Base-by-base conservation (phyloP, 2,329 filamentous ascomycete genomes). In the Cladosporium phlei region DNA sequence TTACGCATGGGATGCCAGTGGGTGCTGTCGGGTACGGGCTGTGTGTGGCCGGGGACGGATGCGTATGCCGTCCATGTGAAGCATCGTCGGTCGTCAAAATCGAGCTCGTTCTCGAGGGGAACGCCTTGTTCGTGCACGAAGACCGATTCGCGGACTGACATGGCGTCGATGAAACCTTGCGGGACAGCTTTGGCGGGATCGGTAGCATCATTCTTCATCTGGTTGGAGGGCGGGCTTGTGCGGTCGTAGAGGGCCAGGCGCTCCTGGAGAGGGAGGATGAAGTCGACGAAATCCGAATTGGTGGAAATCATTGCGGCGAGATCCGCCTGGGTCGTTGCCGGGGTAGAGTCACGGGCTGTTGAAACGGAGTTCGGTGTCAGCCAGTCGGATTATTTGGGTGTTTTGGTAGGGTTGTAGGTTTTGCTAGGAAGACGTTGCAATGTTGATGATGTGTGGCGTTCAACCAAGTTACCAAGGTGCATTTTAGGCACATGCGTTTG, bases 61-160 rank as follows among this genome's bases (percentile, higher is more conserved):
- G 80, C 80, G 66, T 95, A 95, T n/a, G 83, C 73, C 22, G 95
- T 83, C 86, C 88, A 95, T 19, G 42, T 45, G 32, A 29, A 91
- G 55, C 81, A 83, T 27, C 86, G 78, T 1, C 76, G 55, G 64
- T 97, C 91, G 62, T 96, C 88, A 1, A 75, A 69, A 69, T 96
- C 91, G 54, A 88, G 76, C 65, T 97, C 90, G 54, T 81, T 79
- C 28, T 85, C 80, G 1, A 80, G 66, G 0, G 72, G 68, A 21
- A 78, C 72, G 17, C 69, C 65, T 53, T 82, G 79, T 60, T 82
- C 79, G 48, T 75, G 66, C 28, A 78, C 69, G 55, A 77, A 82
- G 53, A 82, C 79, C 29, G 68, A 66, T 47, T 76, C 70, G 28
- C 79, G 78, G 5, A 83, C 70, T 11, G 65, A 63, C 71, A 82